These are phyloP conservation scores for Conticribra weissflogii DNA, from an alignment of 108 stramenopile species.

Conservation along the genomic window DNA sequence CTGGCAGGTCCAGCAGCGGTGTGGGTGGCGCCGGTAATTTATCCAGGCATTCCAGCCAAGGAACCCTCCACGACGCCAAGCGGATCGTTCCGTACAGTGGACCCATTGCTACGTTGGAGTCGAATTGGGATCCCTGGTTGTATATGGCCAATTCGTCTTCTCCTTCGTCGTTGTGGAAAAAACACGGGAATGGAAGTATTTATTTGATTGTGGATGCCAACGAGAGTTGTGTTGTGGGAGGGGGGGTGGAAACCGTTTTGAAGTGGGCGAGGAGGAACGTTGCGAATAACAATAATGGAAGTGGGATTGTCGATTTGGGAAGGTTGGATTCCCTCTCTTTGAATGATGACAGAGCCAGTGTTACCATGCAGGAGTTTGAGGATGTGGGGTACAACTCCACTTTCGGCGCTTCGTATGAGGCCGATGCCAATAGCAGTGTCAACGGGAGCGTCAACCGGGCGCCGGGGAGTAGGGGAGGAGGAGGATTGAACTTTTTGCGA, in stretches of 20 bases:
- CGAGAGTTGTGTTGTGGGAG: constrained; percentile 50
- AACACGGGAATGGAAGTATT: constrained; percentile 24
- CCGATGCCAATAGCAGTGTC: not conserved
- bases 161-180: constrained; percentile 47
- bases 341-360: constrained; percentile 17
- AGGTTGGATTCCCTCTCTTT: constrained; percentile 17
- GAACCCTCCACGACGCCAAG: too few relatives aligned
- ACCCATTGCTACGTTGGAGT: constrained; percentile 60
- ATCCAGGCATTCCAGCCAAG: too few relatives aligned
- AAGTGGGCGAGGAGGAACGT: constrained; percentile 27
- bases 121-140: constrained; percentile 39
- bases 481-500: constrained; percentile 44
- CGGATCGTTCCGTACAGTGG: constrained; percentile 21
- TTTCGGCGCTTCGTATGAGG: not conserved
- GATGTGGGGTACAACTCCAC: not conserved
- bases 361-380: not conserved
- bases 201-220: constrained; percentile 59
- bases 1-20: too few relatives aligned
- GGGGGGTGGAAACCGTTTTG: constrained; percentile 71
- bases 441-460: too few relatives aligned
- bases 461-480: constrained; percentile 31
- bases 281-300: not conserved
- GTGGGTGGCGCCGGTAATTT: too few relatives aligned
- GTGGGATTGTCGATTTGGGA: not conserved
- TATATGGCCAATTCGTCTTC: constrained; percentile 17